Base-by-base conservation (phyloP, 805 yeast species). In the Wickerhamiella alocasiicola region DNA sequence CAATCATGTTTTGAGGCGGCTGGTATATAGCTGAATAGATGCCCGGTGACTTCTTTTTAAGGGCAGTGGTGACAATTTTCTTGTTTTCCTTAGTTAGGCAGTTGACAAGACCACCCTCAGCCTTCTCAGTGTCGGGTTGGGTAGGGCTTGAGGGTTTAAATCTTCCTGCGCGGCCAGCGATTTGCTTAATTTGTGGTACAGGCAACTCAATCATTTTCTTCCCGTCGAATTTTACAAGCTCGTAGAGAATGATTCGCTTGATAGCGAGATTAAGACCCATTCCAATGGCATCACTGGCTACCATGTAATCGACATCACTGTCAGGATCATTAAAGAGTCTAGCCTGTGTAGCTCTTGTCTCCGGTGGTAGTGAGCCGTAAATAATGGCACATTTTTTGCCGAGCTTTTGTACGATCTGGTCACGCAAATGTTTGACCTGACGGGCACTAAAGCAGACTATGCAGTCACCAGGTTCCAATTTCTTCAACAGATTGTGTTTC, bases 271-370 rank as follows among this genome's bases (percentile, higher is more conserved):
- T 91, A 41, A 91, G 66, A 0, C 98, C 98, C 96, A 91, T 88
- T 2, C 98, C 98, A 46, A 91, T 76, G 0, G 98, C 98, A 63
- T 91, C 97, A 2, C 95, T 81, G 1, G 98, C 97, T 5, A 91
- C 81, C 28, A 91, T 64, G n/a, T 81, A 69, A 52, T 87, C 91
- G 47, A 74, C 79, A 26, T 71, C 70, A 2, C 94, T 88, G n/a
- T 55, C 62, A 1, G 63, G 60, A 34, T 59, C 60, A 55, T 91
- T 91, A 59, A 91, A 91, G 35, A 71, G 65, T 21, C 64, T 57
- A 0, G 96, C 94, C 54, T 91, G 95, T 48, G 74, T 74, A 2
- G 84, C 74, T 49, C 99, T 71, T 0, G 88, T 83, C 55, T 91
- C 97, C 1, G 97, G 94, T 0, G 99, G 99, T 32, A 91, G 64